Evolutionary conservation across 352 stramenopile genomes (phyloP), one percentile per base, ranked within the genome.

Genomic region (Globisporangium canariense): DNA sequence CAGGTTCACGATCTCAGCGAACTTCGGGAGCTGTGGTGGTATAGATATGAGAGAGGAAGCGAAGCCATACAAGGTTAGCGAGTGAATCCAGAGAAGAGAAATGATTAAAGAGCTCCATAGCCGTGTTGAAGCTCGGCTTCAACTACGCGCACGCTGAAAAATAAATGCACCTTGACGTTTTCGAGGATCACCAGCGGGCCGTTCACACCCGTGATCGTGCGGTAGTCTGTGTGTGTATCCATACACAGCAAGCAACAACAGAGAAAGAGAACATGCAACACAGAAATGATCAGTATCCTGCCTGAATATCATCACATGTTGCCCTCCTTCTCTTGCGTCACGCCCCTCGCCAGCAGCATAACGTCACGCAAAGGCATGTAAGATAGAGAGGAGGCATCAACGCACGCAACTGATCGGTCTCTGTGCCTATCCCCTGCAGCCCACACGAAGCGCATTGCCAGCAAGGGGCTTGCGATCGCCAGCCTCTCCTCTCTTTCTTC

Each of bases 1-100:
- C 64, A 99, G 79, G 75, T 99, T 99, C 51, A 99, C 98, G 79
- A 99, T 99, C 85, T 99, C 98, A 11, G 93, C 92, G 73, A 97
- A 99, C 80, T 98, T 98, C 47, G 98, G 97, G 53, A 93, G 75
- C 87, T 96, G 70, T 57, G 62, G 52, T 46, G 16, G 3, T 58
- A 32, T 25, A 11, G 4, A 30, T 16, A 41, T 16, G 30, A 45
- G 5, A 34, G 47, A 18, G 30, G 14, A 32, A 25, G 46, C 8
- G 16, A 1, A 41, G 13, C 22, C 22, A 18, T 28, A 55, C 10
- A 11, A 13, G n/a, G 46, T 51, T 32, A 51, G 46, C 20, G 5
- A 20, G 25, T 25, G 22, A 3, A 30, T 51, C 22, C 25, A n/a
- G 25, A 28, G 25, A 51, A 51, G 46, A n/a, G 10, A 51, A 25